Base-by-base conservation (phyloP, 2,329 filamentous ascomycete species). In the Colletotrichum falcatum region DNA sequence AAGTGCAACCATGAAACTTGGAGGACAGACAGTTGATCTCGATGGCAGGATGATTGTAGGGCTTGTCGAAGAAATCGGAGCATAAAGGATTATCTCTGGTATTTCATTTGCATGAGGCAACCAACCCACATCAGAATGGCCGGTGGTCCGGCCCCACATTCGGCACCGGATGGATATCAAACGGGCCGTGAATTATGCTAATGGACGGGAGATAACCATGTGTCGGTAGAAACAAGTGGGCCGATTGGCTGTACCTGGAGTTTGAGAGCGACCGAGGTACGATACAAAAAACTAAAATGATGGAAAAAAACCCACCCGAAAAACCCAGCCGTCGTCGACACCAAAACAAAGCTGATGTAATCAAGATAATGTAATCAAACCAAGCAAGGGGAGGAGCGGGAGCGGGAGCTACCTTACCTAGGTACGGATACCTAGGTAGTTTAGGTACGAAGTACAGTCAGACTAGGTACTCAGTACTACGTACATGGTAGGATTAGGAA, bases 331-430 rank as follows among this genome's bases (percentile, higher is more conserved):
- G 33, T 39, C 23, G 54, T 39, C n/a, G 12, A 4, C 12, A 54
- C 28, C 11, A 35, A 23, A 39, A 26, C 6, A 26, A 11, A 8
- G 54, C 54, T 56, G 54, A 56, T n/a, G 60, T 58, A 67, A 67
- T 51, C 51, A 39, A 28, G n/a, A n/a, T 56, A 35, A 56, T n/a
- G 60, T 58, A 67, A 67, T 51, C 51, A 39, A 28, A 3, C 48
- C 33, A 6, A 28, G 11, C 48, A 51, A 8, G 48, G 14, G 23
- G n/a, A 48, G 23, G n/a, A 48, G 8, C 44, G 26, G 14, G 6
- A 51, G 48, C 48, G 26, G 23, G 20, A 56, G 33, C 12, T 26
- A 46, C 44, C 20, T 5, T 46, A 42, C 16, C 39, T 39, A 39
- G 4, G 11, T 12, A 16, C 6, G 11, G 2, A 20, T 44, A 44